phyloP scores from a whole-genome alignment of 495 filamentous ascomycete genomes.

The Talaromyces wortmannii region DNA sequence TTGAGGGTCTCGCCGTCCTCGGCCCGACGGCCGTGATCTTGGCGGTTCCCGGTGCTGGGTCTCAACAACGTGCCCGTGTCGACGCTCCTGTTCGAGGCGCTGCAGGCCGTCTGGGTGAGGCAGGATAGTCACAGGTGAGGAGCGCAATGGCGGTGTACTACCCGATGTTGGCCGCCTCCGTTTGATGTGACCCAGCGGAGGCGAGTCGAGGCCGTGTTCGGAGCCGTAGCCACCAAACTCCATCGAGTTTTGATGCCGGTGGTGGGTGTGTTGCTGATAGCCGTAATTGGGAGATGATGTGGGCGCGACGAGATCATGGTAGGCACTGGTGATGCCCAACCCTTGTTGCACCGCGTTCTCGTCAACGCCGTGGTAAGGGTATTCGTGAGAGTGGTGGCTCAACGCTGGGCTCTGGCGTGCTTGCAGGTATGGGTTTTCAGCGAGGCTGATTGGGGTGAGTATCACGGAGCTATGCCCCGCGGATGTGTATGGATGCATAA shows the following conservation, averaged over 20 bases:
- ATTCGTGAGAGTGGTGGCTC: slow-evolving; percentile 34
- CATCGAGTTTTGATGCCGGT: background rate
- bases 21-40: slow-evolving; percentile 31
- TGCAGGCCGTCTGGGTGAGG: slow-evolving; percentile 33
- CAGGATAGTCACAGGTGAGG: slow-evolving; percentile 26
- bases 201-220: slow-evolving; percentile 12
- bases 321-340: slow-evolving; percentile 31
- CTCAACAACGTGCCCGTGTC: slow-evolving; percentile 17
- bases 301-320: slow-evolving; percentile 24
- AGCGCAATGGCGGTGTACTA: slow-evolving; percentile 16
- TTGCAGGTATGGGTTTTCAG: slow-evolving; percentile 25
- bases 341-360: slow-evolving; percentile 23
- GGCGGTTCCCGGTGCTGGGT: slow-evolving; percentile 18
- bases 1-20: slow-evolving; percentile 36
- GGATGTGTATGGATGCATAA: slow-evolving; percentile 26
- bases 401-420: slow-evolving; percentile 27
- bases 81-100: slow-evolving; percentile 26
- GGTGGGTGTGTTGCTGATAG: slow-evolving; percentile 1
- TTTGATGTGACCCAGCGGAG: slow-evolving; percentile 21
- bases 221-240: slow-evolving; percentile 15
- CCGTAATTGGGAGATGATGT: slow-evolving; percentile 8
- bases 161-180: slow-evolving; percentile 17
- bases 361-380: slow-evolving; percentile 20
- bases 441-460: slow-evolving; percentile 34
- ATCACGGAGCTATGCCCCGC: slow-evolving; percentile 19